Conservation (phyloP, 176 grass and related monocot genomes). For the Cenchrus purpureus region DNA sequence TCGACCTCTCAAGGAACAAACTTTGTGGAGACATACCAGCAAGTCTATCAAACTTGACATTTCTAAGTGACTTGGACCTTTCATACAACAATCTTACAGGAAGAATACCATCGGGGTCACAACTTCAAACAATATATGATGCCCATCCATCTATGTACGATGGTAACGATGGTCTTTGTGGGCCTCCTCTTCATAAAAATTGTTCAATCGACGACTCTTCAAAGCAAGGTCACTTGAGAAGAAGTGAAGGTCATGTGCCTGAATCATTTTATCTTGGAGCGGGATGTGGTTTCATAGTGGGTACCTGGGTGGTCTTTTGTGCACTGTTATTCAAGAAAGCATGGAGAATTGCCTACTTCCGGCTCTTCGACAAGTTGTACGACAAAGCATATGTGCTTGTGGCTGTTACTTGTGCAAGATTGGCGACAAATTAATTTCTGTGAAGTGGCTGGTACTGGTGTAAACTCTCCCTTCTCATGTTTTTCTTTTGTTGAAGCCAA, state of each 20-base stretch:
- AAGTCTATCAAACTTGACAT: constrained; percentile 18
- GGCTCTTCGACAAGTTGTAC: not conserved
- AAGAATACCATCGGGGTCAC: constrained; percentile 35
- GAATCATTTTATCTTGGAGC: not conserved
- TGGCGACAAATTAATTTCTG: no score
- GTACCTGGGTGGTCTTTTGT: not conserved
- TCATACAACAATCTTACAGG: constrained; percentile 47
- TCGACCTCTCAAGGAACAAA: constrained; percentile 44
- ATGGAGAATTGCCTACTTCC: not conserved
- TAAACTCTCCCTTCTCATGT: no score
- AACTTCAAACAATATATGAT: constrained; percentile 31
- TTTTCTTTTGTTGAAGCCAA: no score
- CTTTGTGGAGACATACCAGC: constrained; percentile 20
- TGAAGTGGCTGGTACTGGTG: no score
- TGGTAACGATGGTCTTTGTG: constrained; percentile 38
- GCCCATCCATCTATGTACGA: constrained; percentile 28
- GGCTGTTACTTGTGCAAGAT: not conserved
- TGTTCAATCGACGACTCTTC: not conserved
- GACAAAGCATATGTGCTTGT: not conserved
- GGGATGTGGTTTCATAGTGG: not conserved
- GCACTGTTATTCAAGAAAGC: not conserved
- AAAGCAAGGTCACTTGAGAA: not conserved
- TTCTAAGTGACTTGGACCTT: constrained; percentile 15
- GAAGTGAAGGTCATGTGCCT: no score
- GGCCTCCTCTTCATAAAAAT: not conserved